Evolutionary conservation across 2,329 filamentous ascomycete genomes (phyloP), one percentile per base, ranked within the genome.

Genomic region (Ceratocystis cacaofunesta): DNA sequence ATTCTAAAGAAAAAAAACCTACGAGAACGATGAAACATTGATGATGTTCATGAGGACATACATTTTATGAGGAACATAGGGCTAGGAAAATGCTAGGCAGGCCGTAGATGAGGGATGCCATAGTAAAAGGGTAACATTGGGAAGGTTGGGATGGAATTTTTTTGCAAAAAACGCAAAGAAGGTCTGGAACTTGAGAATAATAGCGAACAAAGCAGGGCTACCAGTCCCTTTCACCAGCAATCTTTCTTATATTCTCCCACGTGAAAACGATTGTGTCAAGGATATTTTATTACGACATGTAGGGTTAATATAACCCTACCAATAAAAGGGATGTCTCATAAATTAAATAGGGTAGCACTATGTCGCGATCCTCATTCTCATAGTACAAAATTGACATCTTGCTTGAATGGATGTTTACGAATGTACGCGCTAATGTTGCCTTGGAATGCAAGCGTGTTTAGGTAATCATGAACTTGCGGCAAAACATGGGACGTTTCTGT

Each of bases 341-440:
- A 30, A 30, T 30, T 5, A 30, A 1, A 30, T 30, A 30, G 5
- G 4, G 28, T 30, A 5, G 28, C 5, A 15, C 48, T 1, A 28
- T 15, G 1, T 8, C 25, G 48, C 8, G 19, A 52, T 0, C 22
- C 36, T 15, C 10, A 8, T 7, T 36, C 25, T n/a, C 5, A 55
- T 22, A 66, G 43, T 1, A 25, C 8, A n/a, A 67, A 67, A 5
- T 36, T 58, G 0, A 71, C 69, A 41, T 75, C 70, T 15, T 78
- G 70, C 50, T 70, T 71, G 69, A 86, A 86, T 0, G 82, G 82
- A 5, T 73, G 70, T 5, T 70, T 72, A 32, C 78, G 76, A 43
- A 88, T 82, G 69, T 80, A 88, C 7, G 79, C 75, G 70, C 85
- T 88, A 30, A 90, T 79, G 70, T 91, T 82, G 1, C 71, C 71